These are phyloP conservation scores for Daldinia bambusicola DNA, from an alignment of 495 filamentous ascomycete genomes.

Conservation along the genomic window DNA sequence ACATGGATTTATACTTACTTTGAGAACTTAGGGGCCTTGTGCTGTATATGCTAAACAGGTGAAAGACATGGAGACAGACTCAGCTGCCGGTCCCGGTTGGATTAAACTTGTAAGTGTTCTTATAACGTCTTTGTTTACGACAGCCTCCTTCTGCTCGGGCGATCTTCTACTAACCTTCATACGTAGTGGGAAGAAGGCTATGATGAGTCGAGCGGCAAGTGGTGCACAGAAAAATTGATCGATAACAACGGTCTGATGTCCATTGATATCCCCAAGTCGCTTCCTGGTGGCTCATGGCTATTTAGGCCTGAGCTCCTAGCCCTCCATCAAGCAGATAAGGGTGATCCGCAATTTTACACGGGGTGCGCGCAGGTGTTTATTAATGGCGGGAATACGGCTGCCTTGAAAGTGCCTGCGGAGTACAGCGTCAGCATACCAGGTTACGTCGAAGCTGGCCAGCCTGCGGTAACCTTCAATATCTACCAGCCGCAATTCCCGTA, in stretches of 20 bases:
- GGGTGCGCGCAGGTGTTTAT: conserved; percentile 79
- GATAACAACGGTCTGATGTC: conserved; percentile 70
- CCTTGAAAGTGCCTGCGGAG: conserved; percentile 50
- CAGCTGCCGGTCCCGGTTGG: conserved; percentile 72
- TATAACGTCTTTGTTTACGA: not conserved
- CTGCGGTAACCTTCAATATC: conserved; percentile 70
- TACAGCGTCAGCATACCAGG: conserved; percentile 71
- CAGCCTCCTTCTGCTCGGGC: not conserved
- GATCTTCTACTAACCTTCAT: not conserved
- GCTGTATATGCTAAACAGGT: conserved; percentile 78
- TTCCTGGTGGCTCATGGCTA: conserved; percentile 74
- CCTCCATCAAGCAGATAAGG: conserved; percentile 68
- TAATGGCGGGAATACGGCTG: conserved; percentile 54
- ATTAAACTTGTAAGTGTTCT: conserved; percentile 70
- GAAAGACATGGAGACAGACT: conserved; percentile 53
- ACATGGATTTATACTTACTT: not conserved
- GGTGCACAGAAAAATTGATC: conserved; percentile 76
- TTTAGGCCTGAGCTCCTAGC: conserved; percentile 74
- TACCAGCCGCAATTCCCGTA: conserved; percentile 64
- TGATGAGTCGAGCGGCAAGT: conserved; percentile 59
- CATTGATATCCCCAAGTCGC: conserved; percentile 65
- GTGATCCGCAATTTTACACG: conserved; percentile 72
- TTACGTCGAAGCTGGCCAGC: conserved; percentile 62
- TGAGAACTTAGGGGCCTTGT: conserved; percentile 60
- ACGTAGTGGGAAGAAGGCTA: conserved; percentile 68